A percentile compares a stretch with the other conserved stretches of the same genome.
Evolutionary conservation across 2,329 filamentous ascomycete genomes (phyloP).

Genomic region (Xylariomycetidae sp.): DNA sequence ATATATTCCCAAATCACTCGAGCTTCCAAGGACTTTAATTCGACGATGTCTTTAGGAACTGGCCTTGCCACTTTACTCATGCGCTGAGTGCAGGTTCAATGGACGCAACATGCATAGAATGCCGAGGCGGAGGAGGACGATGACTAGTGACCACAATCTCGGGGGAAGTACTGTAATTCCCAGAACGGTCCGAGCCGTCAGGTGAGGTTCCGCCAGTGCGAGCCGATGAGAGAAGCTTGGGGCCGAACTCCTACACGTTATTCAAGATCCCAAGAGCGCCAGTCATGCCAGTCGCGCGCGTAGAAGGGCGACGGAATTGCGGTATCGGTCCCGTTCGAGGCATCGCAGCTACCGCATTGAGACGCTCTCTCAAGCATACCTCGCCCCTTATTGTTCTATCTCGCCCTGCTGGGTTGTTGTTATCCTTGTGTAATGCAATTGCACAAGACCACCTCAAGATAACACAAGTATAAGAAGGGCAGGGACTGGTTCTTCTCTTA

Average conservation of each 20-base stretch:
- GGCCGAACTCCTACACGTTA: constrained; percentile 23
- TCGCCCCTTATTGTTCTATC: too few species aligned
- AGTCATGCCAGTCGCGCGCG: constrained; percentile 6
- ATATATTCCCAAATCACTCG: constrained; percentile 61
- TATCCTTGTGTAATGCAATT: too few species aligned
- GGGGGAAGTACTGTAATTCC: constrained; percentile 19
- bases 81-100: constrained; percentile 47
- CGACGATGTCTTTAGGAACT: constrained; percentile 48
- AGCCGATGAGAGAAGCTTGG: constrained; percentile 19
- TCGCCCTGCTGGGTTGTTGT: too few species aligned
- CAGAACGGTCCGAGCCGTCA: constrained; percentile 7
- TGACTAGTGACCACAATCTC: constrained; percentile 34
- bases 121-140: constrained; percentile 10
- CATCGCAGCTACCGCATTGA: constrained; percentile 32
- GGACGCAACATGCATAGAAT: constrained; percentile 42
- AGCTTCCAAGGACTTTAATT: constrained; percentile 51
- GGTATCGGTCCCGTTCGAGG: constrained; percentile 8
- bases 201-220: constrained; percentile 10
- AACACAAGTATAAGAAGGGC: too few species aligned
- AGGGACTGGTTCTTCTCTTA: too few species aligned
- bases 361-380: constrained; percentile 47
- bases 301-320: constrained; percentile 5
- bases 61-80: too few species aligned
- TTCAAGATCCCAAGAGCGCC: constrained; percentile 20
- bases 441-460: too few species aligned